Conservation (phyloP, 257 asterid genomes). For the Primulina eburnea region DNA sequence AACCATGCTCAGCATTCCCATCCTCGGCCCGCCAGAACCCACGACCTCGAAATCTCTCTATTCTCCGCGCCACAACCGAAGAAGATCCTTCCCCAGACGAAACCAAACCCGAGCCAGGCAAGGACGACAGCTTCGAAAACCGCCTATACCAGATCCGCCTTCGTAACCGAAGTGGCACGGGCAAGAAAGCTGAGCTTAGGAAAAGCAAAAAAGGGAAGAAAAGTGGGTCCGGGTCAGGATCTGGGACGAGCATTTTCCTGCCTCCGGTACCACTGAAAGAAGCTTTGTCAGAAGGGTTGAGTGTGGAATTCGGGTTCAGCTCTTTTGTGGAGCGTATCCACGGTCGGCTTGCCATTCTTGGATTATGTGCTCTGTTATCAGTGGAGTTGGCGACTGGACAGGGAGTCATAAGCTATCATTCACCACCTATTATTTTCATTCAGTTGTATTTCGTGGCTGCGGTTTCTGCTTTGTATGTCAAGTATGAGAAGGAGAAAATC, state of each 20-base stretch:
- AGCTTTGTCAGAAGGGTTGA: slow-evolving; percentile 68
- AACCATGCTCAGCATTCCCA: slow-evolving; percentile 42
- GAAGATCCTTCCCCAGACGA: slow-evolving; percentile 42
- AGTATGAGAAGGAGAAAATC: slow-evolving; percentile 72
- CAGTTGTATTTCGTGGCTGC: slow-evolving; percentile 91
- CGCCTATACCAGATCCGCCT: slow-evolving; percentile 68
- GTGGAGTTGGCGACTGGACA: slow-evolving; percentile 94
- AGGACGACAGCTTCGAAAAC: slow-evolving; percentile 59
- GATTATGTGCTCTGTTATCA: slow-evolving; percentile 65
- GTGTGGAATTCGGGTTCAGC: slow-evolving; percentile 89
- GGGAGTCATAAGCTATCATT: slow-evolving; percentile 75
- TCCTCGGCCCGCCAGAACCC: slow-evolving; percentile 30
- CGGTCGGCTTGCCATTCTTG: slow-evolving; percentile 77
- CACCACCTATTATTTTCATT: slow-evolving; percentile 73
- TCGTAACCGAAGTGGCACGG: slow-evolving; percentile 75
- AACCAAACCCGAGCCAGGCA: slow-evolving; percentile 28
- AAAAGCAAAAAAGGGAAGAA: slow-evolving; percentile 66
- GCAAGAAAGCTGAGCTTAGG: slow-evolving; percentile 75
- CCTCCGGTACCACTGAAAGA: slow-evolving; percentile 79
- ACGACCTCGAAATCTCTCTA: slow-evolving; percentile 27
- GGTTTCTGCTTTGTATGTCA: slow-evolving; percentile 65
- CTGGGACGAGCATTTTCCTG: slow-evolving; percentile 64
- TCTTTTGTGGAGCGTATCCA: slow-evolving; percentile 78
- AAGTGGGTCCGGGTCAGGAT: slow-evolving; percentile 40
- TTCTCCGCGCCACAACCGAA: slow-evolving; percentile 55